Evolutionary conservation across 2,329 filamentous ascomycete species (phyloP), one percentile per base, ranked within the genome.

Genomic region (Didymella pinodella): DNA sequence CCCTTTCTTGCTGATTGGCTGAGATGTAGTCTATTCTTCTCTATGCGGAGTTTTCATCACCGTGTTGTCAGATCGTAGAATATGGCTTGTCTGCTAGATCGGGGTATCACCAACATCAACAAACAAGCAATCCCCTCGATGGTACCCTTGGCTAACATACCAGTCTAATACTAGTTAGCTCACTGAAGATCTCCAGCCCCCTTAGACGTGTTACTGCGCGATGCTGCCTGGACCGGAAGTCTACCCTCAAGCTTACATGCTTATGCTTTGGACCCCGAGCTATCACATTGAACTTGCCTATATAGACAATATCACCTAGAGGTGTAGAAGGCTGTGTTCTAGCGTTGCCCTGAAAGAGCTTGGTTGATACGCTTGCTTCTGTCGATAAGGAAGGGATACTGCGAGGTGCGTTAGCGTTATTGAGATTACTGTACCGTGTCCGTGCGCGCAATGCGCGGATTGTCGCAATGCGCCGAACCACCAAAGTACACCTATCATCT

Each of bases 111-210:
- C 20, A 41, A 18, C 20, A 25, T 6, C 20, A 14, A 14, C 38
- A 41, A 25, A 20, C 11, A 14, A 8, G 20, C 36, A 40, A 41
- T 25, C 14, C 11, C 20, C 25, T 8, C 18, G 8, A 47, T 76
- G 73, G 75, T 79, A 76, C 78, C 79, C 75, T 77, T 78, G 75
- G 75, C 78, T 77, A 78, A 78, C 75, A 78, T 76, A 74, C 77
- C 70, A 77, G 76, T 78, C 76, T 78, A 78, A 78, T 76, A 78
- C 57, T 22, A n/a, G 20, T 38, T 48, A 48, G 11, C 38, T 38
- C 59, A 61, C 59, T 61, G 55, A 61, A 61, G 55, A 50, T 61
- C 59, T 25, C 38, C 4, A 25, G 18, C 14, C 16, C 12, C 6
- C 5, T 14, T 10, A 8, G 4, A 2, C n/a, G 36, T 8, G 36